Conservation (phyloP, 164 flowering plant species). For the Platanus orientalis region DNA sequence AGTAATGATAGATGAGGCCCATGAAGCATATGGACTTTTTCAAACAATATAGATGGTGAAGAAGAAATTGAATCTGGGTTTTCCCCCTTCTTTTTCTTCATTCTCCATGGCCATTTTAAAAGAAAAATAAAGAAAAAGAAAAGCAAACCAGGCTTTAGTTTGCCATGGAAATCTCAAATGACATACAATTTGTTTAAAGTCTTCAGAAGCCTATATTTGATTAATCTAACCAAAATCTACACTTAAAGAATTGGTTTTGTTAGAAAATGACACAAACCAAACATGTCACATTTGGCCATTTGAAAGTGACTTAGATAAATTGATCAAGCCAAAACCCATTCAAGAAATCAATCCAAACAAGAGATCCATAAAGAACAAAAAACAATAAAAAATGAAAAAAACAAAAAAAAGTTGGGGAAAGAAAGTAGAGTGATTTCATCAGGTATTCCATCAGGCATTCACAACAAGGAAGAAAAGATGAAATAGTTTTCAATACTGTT, state of each 20-base stretch:
- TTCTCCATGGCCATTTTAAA: neutral
- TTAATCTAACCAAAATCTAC: neutral
- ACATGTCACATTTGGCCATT: constrained; percentile 2
- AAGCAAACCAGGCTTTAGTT: neutral
- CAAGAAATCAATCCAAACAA: constrained; percentile 3
- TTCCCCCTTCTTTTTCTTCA: too few species aligned
- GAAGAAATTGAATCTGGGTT: neutral
- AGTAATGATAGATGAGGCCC: neutral
- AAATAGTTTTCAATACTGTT: too few species aligned
- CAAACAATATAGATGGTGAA: too few species aligned
- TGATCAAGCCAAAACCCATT: neutral
- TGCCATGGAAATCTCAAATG: too few species aligned
- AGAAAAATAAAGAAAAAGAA: neutral
- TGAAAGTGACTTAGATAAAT: constrained; percentile 10
- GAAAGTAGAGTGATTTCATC: too few species aligned
- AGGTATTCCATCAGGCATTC: too few species aligned
- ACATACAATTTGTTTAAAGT: too few species aligned
- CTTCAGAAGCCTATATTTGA: neutral
- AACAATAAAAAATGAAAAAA: neutral
- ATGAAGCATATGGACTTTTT: too few species aligned
- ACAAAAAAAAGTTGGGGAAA: too few species aligned
- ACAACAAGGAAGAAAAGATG: too few species aligned
- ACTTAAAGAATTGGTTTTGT: neutral
- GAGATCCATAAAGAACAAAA: neutral
- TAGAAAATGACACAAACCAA: constrained; percentile 17